Conservation (phyloP, 768 basidiomycete species). For the Boletus rex-veris region DNA sequence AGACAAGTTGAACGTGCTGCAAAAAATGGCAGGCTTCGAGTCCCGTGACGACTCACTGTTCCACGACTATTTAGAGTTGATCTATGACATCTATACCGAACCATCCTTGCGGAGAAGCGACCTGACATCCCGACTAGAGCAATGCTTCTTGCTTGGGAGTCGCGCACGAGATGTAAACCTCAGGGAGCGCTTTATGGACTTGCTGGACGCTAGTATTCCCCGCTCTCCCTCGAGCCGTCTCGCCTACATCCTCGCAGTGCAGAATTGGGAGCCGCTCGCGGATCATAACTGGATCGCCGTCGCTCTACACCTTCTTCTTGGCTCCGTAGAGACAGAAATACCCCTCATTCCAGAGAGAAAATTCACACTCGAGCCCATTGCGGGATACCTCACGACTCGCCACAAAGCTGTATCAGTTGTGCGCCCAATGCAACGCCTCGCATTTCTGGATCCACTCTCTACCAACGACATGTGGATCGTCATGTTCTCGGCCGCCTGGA, state of each 20-base stretch:
- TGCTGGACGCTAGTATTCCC: conserved; percentile 86
- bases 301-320: conserved; percentile 84
- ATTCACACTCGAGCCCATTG: conserved; percentile 31
- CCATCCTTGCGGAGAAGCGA: conserved; percentile 85
- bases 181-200: conserved; percentile 83
- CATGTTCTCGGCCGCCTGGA: conserved; percentile 83
- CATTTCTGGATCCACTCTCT: conserved; percentile 72
- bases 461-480: conserved; percentile 87
- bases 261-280: conserved; percentile 90
- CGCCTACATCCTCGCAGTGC: conserved; percentile 87
- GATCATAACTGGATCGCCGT: conserved; percentile 95
- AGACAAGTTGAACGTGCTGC: conserved; percentile 87
- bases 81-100: conserved; percentile 93
- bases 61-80: conserved; percentile 79
- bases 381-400: conserved; percentile 39
- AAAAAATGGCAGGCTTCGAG: conserved; percentile 86
- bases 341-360: conserved; percentile 42
- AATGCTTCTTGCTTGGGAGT: conserved; percentile 90
- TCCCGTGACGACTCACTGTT: conserved; percentile 74
- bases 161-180: conserved; percentile 75
- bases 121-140: conserved; percentile 88
- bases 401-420: conserved; percentile 53
- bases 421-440: conserved; percentile 75
- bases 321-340: conserved; percentile 52
- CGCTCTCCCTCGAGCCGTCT: conserved; percentile 77